A percentile compares a stretch with the other conserved stretches of the same genome.
Conservation (phyloP, 306 rosid species). For the Cicer chorassanicum region DNA sequence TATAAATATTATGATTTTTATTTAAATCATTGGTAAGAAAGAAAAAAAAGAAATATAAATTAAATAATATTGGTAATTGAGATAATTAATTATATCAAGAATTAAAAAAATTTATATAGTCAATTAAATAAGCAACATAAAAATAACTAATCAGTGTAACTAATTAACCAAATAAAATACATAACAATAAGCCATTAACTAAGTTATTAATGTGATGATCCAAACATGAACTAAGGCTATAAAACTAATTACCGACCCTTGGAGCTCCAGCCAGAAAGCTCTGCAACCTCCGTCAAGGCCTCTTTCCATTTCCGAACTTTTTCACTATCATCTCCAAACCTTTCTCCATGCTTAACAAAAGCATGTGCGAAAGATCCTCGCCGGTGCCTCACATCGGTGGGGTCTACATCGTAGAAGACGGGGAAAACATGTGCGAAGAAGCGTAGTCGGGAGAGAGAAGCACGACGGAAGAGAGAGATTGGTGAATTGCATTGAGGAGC, state of each 20-base stretch:
- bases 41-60: too few relatives aligned
- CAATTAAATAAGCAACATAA: too few relatives aligned
- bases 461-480: constrained; percentile 8
- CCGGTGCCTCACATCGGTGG: constrained; percentile 33
- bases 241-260: constrained; percentile 14
- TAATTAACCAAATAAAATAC: too few relatives aligned
- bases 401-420: constrained; percentile 22
- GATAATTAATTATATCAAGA: too few relatives aligned
- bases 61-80: too few relatives aligned
- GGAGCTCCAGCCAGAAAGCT: constrained; percentile 19
- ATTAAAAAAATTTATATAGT: too few relatives aligned
- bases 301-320: constrained; percentile 1
- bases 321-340: neutral
- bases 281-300: neutral
- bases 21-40: too few relatives aligned
- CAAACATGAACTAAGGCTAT: neutral
- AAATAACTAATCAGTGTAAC: neutral
- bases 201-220: neutral
- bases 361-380: neutral
- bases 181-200: too few relatives aligned
- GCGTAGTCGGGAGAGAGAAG: constrained; percentile 26
- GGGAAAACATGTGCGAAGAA: constrained; percentile 6
- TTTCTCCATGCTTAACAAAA: constrained; percentile 4
- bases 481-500: constrained; percentile 27
- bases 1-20: too few relatives aligned